phyloP scores from a whole-genome alignment of 352 stramenopile genomes.

The Pythium aquatile region DNA sequence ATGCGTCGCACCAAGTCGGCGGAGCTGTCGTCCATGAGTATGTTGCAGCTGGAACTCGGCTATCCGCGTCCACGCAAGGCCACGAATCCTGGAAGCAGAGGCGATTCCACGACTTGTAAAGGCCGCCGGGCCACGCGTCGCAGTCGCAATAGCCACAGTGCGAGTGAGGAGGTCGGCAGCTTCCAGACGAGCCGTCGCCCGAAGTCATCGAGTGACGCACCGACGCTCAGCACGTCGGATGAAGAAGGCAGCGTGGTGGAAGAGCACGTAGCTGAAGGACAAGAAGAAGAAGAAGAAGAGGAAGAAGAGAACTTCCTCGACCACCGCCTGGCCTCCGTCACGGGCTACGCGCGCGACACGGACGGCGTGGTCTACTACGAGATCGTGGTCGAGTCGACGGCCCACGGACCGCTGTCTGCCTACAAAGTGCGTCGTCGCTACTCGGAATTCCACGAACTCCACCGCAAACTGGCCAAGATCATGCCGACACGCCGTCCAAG shows the following conservation, averaged over 20 bases:
- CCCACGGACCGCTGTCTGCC: constrained; percentile 64
- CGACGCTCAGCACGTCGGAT: constrained; percentile 11
- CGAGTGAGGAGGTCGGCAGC: constrained; percentile 31
- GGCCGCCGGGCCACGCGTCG: background rate
- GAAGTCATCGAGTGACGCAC: constrained; percentile 25
- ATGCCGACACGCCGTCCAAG: constrained; percentile 39
- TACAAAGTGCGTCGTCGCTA: constrained; percentile 80
- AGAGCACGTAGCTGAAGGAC: constrained; percentile 6
- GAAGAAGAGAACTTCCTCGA: constrained; percentile 75
- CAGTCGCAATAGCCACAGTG: constrained; percentile 23
- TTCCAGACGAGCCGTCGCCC: constrained; percentile 28
- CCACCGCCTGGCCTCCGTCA: constrained; percentile 59
- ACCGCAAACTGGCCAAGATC: constrained; percentile 46
- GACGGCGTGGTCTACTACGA: constrained; percentile 81
- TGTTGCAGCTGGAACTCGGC: constrained; percentile 74
- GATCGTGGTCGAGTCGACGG: constrained; percentile 61
- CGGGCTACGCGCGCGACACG: constrained; percentile 68
- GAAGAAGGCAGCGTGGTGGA: constrained; percentile 12
- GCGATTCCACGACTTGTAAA: background rate
- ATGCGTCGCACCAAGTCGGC: constrained; percentile 59
- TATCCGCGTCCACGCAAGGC: constrained; percentile 42
- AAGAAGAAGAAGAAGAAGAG: constrained; percentile 23
- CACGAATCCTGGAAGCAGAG: background rate
- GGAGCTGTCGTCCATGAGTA: constrained; percentile 45
- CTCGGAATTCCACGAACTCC: constrained; percentile 68